Base-by-base conservation (phyloP, 2,329 filamentous ascomycete genomes). In the Penicillium crustosum region DNA sequence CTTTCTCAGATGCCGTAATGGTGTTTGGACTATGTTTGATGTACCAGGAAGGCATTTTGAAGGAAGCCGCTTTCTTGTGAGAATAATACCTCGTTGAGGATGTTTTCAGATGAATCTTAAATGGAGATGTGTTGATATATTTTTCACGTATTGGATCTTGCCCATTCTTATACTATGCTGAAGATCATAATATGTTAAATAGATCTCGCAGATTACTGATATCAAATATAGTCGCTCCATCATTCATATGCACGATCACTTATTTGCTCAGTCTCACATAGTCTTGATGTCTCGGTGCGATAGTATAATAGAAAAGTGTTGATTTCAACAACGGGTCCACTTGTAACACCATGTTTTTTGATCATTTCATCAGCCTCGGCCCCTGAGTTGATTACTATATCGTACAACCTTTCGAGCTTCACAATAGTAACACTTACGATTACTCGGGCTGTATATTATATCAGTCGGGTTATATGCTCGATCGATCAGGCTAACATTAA, bases 341-440 rank as follows among this genome's bases (percentile, higher is more conserved):
- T 27, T 17, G 31, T 23, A 31, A n/a, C 23, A 31, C 21, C 6
- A 6, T 4, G 4, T 6, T n/a, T 31, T 44, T 29, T 51, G 53
- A 55, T 51, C n/a, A 55, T 55, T 51, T 51, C 53, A 51, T 55
- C 53, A 51, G 13, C 39, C 47, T 31, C 39, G 31, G 19, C 39
- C 17, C 6, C 10, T 21, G 5, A 23, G 3, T 25, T 35, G 45
- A 55, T 55, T 15, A 55, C 29, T 9, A 36, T 19, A 55, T 25
- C 45, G 8, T 42, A 17, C 35, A 50, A 43, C 17, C 2, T 25
- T 6, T 6, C 38, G 38, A 35, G 19, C 29, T 23, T 23, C 13
- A 33, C 19, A 35, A 17, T 23, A 33, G 44, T 47, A 7, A 7
- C 29, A 23, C 29, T 0, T 12, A 21, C 3, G 2, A 33, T 10